phyloP scores from a whole-genome alignment of 768 basidiomycete genomes.

The Tephrocybe sp. region DNA sequence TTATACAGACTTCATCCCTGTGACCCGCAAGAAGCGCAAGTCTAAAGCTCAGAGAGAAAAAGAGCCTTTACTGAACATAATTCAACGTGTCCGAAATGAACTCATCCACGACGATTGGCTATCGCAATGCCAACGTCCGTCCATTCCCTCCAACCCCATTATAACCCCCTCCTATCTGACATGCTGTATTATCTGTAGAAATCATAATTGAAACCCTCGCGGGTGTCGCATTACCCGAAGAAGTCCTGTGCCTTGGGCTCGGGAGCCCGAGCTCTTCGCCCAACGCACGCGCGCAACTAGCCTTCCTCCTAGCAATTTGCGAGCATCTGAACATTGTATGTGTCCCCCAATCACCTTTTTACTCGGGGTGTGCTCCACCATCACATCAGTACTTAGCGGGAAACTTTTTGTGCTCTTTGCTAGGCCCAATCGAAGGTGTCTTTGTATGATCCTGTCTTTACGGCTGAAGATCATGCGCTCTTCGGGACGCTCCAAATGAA shows the following conservation, averaged over 20 bases:
- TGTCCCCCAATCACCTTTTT: conserved; percentile 27
- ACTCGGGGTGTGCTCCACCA: conserved; percentile 5
- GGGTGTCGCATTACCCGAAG: conserved; percentile 20
- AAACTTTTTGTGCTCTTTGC: conserved; percentile 10
- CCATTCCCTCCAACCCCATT: conserved; percentile 2
- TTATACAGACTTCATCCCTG: conserved; percentile 53
- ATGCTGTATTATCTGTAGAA: conserved; percentile 27
- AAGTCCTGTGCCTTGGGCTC: conserved; percentile 69
- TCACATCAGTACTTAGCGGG: conserved; percentile 10
- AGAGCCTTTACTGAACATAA: conserved; percentile 33
- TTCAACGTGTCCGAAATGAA: conserved; percentile 46
- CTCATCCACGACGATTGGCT: conserved; percentile 55
- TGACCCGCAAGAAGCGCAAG: conserved; percentile 54
- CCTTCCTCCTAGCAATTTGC: conserved; percentile 58
- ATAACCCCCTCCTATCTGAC: conserved; percentile 13
- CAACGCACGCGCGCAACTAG: conserved; percentile 68
- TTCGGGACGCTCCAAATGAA: conserved; percentile 44
- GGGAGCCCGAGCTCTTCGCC: conserved; percentile 68
- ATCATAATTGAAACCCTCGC: conserved; percentile 33
- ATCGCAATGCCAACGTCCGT: conserved; percentile 54
- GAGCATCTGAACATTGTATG: conserved; percentile 59
- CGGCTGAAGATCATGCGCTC: conserved; percentile 54
- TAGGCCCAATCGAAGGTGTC: conserved; percentile 51
- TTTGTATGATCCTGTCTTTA: conserved; percentile 76
- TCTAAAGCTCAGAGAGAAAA: conserved; percentile 31